Evolutionary conservation across 2,329 filamentous ascomycete species (phyloP).

Genomic region (Talaromyces sp.): DNA sequence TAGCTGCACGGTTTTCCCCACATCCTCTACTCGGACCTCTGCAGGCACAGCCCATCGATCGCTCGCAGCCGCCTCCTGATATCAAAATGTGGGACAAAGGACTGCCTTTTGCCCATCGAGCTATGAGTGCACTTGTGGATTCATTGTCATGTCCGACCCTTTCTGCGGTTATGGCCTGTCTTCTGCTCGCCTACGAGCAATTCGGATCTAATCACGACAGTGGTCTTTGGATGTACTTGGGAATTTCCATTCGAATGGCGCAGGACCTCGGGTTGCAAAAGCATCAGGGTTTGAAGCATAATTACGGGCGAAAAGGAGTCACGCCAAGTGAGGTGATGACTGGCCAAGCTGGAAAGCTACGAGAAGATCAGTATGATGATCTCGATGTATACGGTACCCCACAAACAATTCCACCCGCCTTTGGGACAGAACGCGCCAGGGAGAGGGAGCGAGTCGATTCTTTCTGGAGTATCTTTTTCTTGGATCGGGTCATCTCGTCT

Average conservation of each 20-base stretch:
- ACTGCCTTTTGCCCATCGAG: conserved; percentile 75
- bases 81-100: conserved; percentile 67
- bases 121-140: conserved; percentile 80
- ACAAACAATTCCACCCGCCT: conserved; percentile 41
- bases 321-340: conserved; percentile 59
- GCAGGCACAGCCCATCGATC: conserved; percentile 56
- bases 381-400: conserved; percentile 37
- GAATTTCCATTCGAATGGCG: conserved; percentile 81
- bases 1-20: conserved; percentile 77
- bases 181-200: conserved; percentile 84
- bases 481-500: conserved; percentile 84
- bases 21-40: conserved; percentile 55
- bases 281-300: conserved; percentile 69
- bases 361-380: conserved; percentile 49
- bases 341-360: conserved; percentile 43
- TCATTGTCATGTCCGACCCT: conserved; percentile 81
- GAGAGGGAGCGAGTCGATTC: conserved; percentile 84
- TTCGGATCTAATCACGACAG: conserved; percentile 89
- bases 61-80: conserved; percentile 33
- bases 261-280: conserved; percentile 81
- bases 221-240: conserved; percentile 91
- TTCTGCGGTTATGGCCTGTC: conserved; percentile 78
- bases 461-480: conserved; percentile 86
- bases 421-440: conserved; percentile 63
- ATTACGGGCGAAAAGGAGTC: conserved; percentile 56